Base-by-base conservation (phyloP, 2,329 filamentous ascomycete genomes). In the Pleomassaria siparia region DNA sequence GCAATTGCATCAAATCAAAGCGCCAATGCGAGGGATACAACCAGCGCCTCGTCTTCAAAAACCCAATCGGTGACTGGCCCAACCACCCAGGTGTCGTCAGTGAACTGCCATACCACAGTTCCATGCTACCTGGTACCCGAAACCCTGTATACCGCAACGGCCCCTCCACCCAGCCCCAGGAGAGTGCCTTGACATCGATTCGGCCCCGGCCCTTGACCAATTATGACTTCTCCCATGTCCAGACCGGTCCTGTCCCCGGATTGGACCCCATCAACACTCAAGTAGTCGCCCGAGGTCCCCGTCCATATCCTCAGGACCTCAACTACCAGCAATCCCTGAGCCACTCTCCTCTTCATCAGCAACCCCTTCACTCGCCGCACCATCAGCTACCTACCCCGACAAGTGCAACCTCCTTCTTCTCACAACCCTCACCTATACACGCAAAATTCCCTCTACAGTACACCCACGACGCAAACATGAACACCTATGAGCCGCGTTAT, bases 1-100 rank as follows among this genome's bases (percentile, higher is more conserved):
- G 80, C 63, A 95, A 95, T 64, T 95, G 89, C 72, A 84, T 88
- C 74, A 94, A 92, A 65, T 92, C 88, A 15, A 92, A 91, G 71
- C 81, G 89, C 12, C 78, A 84, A 56, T 95, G 89, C 67, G 88
- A 94, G 69, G 89, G 89, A 44, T 94, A 94, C 69, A 90, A 84
- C 58, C 87, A 89, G 67, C 82, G 87, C 39, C 84, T 94, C 44
- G 78, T 90, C 49, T 94, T 92, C 78, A 92, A 90, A 66, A 81
- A 88, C 42, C 85, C 86, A 47, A 82, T 83, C 43, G 76, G 81
- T 74, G 81, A 58, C 74, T 76, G 58, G 70, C 66, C 60, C 35
- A 67, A 69, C 28, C 66, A 69, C 42, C 62, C 65, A 26, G 63
- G 66, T n/a, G 60, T 65, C 20, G 63, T 70, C 50, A 70, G 61